phyloP scores from a whole-genome alignment of 2,329 filamentous ascomycete genomes.

The Penicillium thymicola region DNA sequence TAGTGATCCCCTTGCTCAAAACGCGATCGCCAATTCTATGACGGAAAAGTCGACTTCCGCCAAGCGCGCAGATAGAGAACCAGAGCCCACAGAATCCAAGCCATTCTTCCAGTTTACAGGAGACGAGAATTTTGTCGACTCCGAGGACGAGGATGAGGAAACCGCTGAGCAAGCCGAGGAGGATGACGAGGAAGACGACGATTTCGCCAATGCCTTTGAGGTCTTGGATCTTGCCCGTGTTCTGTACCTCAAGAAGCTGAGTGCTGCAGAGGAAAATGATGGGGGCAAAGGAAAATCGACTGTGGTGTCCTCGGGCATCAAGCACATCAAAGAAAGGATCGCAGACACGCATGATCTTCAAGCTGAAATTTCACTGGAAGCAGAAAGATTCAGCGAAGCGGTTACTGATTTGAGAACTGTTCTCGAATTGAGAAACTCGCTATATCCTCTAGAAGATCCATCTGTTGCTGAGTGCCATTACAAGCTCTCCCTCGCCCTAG shows the following conservation, averaged over 20 bases:
- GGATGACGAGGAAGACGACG: slow-evolving; percentile 61
- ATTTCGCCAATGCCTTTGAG: slow-evolving; percentile 63
- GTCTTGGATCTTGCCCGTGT: slow-evolving; percentile 62
- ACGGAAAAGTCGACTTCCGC: slow-evolving; percentile 14
- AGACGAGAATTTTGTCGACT: slow-evolving; percentile 88
- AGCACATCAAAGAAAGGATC: slow-evolving; percentile 76
- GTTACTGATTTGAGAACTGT: slow-evolving; percentile 77
- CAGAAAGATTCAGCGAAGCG: slow-evolving; percentile 86
- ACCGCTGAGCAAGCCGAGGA: slow-evolving; percentile 46
- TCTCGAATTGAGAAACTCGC: slow-evolving; percentile 71
- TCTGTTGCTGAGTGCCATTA: slow-evolving; percentile 92
- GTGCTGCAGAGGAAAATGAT: slow-evolving; percentile 44
- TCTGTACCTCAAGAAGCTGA: slow-evolving; percentile 56
- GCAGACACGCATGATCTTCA: slow-evolving; percentile 92
- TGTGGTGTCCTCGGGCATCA: slow-evolving; percentile 39
- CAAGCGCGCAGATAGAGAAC: slow-evolving; percentile 14
- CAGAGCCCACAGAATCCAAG: slow-evolving; percentile 40
- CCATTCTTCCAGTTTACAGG: slow-evolving; percentile 88
- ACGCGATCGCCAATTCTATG: slow-evolving; percentile 24
- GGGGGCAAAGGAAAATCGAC: slow-evolving; percentile 50
- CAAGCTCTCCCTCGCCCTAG: slow-evolving; percentile 90
- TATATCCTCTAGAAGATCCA: slow-evolving; percentile 77
- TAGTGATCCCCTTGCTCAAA: slow-evolving; percentile 25
- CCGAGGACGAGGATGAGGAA: slow-evolving; percentile 56
- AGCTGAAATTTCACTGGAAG: slow-evolving; percentile 95